phyloP scores from a whole-genome alignment of 352 stramenopile genomes.

The Globisporangium iwayamae region DNA sequence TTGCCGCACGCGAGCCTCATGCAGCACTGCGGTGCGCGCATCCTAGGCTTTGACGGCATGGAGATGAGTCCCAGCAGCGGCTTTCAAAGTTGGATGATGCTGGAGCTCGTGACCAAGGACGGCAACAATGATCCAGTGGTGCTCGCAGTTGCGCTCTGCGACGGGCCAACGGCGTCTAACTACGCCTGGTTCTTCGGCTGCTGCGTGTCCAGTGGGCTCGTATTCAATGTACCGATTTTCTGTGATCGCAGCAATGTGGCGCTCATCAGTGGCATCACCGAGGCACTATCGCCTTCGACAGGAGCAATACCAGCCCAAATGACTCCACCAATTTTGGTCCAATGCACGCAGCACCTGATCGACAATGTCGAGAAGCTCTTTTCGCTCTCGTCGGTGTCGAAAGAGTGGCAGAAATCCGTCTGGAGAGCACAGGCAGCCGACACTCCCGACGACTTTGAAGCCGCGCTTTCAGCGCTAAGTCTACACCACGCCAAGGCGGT shows the following conservation, averaged over 20 bases:
- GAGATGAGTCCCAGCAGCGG: constrained; percentile 34
- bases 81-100: constrained; percentile 22
- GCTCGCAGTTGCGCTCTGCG: constrained; percentile 37
- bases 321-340: constrained; percentile 27
- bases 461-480: constrained; percentile 18
- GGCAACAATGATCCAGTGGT: constrained; percentile 35
- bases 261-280: constrained; percentile 20
- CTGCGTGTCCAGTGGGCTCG: constrained; percentile 25
- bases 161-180: constrained; percentile 29
- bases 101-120: constrained; percentile 36
- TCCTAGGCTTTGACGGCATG: constrained; percentile 29
- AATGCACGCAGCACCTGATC: constrained; percentile 36
- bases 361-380: constrained; percentile 21
- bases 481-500: constrained; percentile 17
- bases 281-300: constrained; percentile 13
- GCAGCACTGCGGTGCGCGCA: constrained; percentile 21
- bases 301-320: background rate
- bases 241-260: constrained; percentile 25
- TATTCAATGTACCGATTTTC: constrained; percentile 32
- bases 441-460: constrained; percentile 27
- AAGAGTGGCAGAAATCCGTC: background rate
- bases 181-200: constrained; percentile 37
- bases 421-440: constrained; percentile 31
- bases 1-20: constrained; percentile 30
- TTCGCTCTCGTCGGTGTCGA: constrained; percentile 18